Evolutionary conservation across 1,284 basidiomycete species (phyloP).

Genomic region (Wolfiporia cocos): DNA sequence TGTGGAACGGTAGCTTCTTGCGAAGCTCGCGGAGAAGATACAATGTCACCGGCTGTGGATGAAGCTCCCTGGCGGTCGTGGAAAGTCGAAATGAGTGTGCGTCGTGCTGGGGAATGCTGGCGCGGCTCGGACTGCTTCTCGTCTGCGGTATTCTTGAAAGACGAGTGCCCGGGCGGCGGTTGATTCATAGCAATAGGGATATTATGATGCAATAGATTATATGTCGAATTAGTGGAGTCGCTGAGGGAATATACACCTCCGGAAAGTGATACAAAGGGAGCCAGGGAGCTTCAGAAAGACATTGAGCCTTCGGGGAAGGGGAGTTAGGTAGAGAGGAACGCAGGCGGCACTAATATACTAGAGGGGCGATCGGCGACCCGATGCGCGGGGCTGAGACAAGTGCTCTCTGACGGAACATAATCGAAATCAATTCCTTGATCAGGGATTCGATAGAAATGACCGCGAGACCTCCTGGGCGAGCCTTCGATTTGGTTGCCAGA

Average conservation of each 20-base stretch:
- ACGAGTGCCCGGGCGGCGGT: slow-evolving; percentile 15
- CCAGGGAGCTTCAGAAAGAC: slow-evolving; percentile 24
- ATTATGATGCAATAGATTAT: slow-evolving; percentile 26
- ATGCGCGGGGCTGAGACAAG: slow-evolving; percentile 17
- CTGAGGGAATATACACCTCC: slow-evolving; percentile 22
- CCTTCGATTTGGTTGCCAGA: slow-evolving; percentile 14
- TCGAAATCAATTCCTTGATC: slow-evolving; percentile 21
- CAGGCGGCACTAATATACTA: slow-evolving; percentile 13
- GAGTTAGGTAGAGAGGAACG: slow-evolving; percentile 16
- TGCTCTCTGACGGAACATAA: slow-evolving; percentile 16
- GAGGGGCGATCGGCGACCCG: slow-evolving; percentile 16
- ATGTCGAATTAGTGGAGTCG: slow-evolving; percentile 22
- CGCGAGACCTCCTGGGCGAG: slow-evolving; percentile 13
- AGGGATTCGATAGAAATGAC: slow-evolving; percentile 16
- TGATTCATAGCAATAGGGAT: slow-evolving; percentile 20
- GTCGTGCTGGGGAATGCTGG: slow-evolving; percentile 12
- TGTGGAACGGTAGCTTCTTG: slow-evolving; percentile 7
- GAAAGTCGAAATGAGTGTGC: slow-evolving; percentile 15
- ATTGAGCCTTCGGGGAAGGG: slow-evolving; percentile 19
- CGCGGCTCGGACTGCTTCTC: slow-evolving; percentile 11
- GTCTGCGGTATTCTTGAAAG: slow-evolving; percentile 16
- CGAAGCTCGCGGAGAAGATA: slow-evolving; percentile 8
- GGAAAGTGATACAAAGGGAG: slow-evolving; percentile 23
- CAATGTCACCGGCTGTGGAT: slow-evolving; percentile 9
- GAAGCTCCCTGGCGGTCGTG: slow-evolving; percentile 11